Percentiles rank a stretch among this genome's conserved stretches.
Evolutionary conservation across 164 flowering plant genomes (phyloP).

Genomic region (Chimonanthus praecox): DNA sequence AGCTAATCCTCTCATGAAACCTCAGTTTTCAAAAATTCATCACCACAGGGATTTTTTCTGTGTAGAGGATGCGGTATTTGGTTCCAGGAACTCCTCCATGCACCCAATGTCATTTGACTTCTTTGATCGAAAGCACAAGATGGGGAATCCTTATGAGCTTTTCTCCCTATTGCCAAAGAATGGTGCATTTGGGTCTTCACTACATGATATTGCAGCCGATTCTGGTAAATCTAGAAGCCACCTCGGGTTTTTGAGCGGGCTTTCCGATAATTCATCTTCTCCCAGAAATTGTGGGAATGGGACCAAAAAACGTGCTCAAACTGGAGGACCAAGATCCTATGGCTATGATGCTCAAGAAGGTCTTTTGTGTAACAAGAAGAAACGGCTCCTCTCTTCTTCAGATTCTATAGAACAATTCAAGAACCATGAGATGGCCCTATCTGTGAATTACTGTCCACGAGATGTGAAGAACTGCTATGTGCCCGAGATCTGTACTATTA

Average conservation of each 20-base stretch:
- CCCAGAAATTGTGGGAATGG: conserved; percentile 17
- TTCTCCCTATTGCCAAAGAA: conserved; percentile 17
- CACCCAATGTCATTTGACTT: conserved; percentile 19
- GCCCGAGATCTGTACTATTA: conserved; percentile 36
- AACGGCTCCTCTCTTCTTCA: conserved; percentile 16
- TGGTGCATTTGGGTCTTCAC: conserved; percentile 21
- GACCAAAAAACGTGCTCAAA: conserved; percentile 21
- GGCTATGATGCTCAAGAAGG: conserved; percentile 15
- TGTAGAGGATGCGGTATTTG: conserved; percentile 18
- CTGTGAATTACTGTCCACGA: conserved; percentile 9
- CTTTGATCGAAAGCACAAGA: conserved; percentile 15
- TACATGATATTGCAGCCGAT: conserved; percentile 9
- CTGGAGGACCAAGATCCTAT: conserved; percentile 17
- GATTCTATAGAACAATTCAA: neutral
- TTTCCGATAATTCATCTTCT: conserved; percentile 6
- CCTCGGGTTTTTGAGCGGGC: conserved; percentile 11
- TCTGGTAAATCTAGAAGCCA: conserved; percentile 10
- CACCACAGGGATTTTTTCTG: conserved; percentile 17
- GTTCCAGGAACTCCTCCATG: conserved; percentile 8
- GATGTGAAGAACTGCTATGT: conserved; percentile 15
- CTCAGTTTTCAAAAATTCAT: conserved; percentile 23
- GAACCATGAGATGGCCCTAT: conserved; percentile 2
- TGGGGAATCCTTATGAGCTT: conserved; percentile 15
- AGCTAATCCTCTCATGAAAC: conserved; percentile 17
- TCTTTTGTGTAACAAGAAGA: conserved; percentile 16